Base-by-base conservation (phyloP, 768 basidiomycete species). In the Trametes maxima region DNA sequence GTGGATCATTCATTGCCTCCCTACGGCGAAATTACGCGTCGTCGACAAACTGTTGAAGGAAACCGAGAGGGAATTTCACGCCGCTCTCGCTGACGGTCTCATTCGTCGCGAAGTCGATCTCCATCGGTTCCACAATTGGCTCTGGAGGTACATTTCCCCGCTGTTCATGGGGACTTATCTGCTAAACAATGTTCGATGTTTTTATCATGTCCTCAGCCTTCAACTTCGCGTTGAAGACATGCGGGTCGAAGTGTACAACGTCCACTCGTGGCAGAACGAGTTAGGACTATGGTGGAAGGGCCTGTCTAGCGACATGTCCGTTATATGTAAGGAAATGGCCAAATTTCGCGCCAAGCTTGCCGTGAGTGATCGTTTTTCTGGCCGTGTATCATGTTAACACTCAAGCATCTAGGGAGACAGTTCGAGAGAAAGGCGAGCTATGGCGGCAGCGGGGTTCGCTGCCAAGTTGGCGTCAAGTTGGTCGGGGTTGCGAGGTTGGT, bases 11-110 rank as follows among this genome's bases (percentile, higher is more conserved):
- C 17, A 40, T 36, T 53, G 43, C 1, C 5, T 45, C 7, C 63
- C 63, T 5, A 44, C 40, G 1, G 2, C 35, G 0, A 55, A 47
- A 22, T 2, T 60, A 6, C 17, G n/a, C 1, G 35, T 24, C 10
- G 36, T 64, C 0, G 42, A 60, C 16, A 21, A 46, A 21, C 25
- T 39, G 0, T 35, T 59, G 2, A 1, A 16, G 4, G 54, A 59
- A 6, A 60, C 58, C 2, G 37, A 51, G 22, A 2, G 12, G 5
- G 28, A 43, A 2, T 52, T 59, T 12, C 3, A 22, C 5, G 1
- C 24, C 21, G 52, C 42, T 8, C 10, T 42, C 45, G 4, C 51
- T 43, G 21, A 54, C n/a, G 57, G 62, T 10, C 33, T 64, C 5
- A 12, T 64, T 2, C 39, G 21, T 13, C 33, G 40, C 11, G 39